Base-by-base conservation (phyloP, 2,329 filamentous ascomycete species). In the Hymenoscyphus occultus region DNA sequence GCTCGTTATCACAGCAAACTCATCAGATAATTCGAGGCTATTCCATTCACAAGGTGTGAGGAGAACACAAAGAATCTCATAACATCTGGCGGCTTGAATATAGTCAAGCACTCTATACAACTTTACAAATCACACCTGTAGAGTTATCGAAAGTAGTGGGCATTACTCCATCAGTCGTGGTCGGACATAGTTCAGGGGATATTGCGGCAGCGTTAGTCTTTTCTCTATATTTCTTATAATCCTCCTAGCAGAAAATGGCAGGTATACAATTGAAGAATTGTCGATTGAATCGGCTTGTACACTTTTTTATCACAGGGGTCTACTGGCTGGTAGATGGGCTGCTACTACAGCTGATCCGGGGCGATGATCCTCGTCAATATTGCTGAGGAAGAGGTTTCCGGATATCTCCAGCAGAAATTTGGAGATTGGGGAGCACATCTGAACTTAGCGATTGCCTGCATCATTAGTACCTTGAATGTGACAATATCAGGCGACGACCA, bases 291-390 rank as follows among this genome's bases (percentile, higher is more conserved):
- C 54, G 2, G 65, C 68, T 1, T 62, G 48, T 16, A 63, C 54
- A 42, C 56, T 69, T 13, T 63, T 68, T 1, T 71, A 63, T 35
- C 66, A 61, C 35, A 22, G 70, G n/a, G 70, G 69, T 9, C 16
- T 68, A 67, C 12, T 64, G 5, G 31, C 59, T 6, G 64, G 40
- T 14, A 56, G 63, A 19, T 3, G 1, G 14, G 22, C 4, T 9
- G 13, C 22, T 5, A 35, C 65, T 35, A 28, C 32, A 9, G 12
- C 13, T 5, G 13, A 1, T 13, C n/a, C 64, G 28, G 83, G 0
- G 74, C 78, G 13, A 86, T 86, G 84, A 77, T 85, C 69, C 83
- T 84, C 0, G 81, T 84, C 1, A 84, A 69, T 56, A 16, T 62
- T 6, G 6, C 39, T 72, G 71, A 2, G 69, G 68, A 19, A 62